Evolutionary conservation across 164 flowering plant species (phyloP).

Genomic region (Magnolia officinalis): DNA sequence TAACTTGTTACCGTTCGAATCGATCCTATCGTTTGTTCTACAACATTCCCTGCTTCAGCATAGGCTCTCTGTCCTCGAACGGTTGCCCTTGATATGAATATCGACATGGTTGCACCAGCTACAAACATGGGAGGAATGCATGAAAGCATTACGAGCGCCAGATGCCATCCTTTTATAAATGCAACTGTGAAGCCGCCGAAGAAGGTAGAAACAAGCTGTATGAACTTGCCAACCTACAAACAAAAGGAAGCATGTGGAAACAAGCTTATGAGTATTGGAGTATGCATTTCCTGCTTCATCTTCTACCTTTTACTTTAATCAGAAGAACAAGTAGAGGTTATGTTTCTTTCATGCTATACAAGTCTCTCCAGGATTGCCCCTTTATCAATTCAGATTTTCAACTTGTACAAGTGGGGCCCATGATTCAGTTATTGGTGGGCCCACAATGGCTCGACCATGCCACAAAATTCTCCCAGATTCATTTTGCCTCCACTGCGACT

Average conservation of each 20-base stretch:
- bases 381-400: too few relatives aligned
- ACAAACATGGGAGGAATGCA: constrained; percentile 20
- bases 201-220: constrained; percentile 25
- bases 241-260: neutral
- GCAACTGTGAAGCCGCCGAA: constrained; percentile 21
- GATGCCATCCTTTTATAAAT: constrained; percentile 21
- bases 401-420: too few relatives aligned
- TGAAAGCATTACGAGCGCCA: constrained; percentile 21
- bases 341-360: neutral
- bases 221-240: constrained; percentile 29
- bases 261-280: neutral
- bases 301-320: neutral
- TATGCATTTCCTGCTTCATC: neutral
- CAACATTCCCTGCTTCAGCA: constrained; percentile 31
- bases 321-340: neutral
- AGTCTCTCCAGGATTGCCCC: too few relatives aligned
- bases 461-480: too few relatives aligned
- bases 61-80: constrained; percentile 31
- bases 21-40: constrained; percentile 37
- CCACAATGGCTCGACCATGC: too few relatives aligned
- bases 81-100: constrained; percentile 24
- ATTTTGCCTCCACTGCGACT: too few relatives aligned
- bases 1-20: constrained; percentile 29
- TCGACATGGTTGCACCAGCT: constrained; percentile 24
- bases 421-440: too few relatives aligned